These are phyloP conservation scores for Fusarium chuoi DNA, from an alignment of 2,329 filamentous ascomycete genomes.

Conservation along the genomic window DNA sequence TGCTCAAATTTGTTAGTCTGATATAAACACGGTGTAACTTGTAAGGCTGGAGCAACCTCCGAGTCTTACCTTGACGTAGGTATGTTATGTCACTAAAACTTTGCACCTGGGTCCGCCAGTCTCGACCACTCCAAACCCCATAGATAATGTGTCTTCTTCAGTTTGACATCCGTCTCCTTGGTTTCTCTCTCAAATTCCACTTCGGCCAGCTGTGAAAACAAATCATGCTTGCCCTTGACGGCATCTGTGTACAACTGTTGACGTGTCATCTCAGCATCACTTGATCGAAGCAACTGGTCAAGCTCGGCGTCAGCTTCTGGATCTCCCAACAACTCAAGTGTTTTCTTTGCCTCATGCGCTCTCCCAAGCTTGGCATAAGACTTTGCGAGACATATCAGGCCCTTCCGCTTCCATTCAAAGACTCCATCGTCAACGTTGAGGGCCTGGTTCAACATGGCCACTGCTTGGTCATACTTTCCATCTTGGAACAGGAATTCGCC, in stretches of 20 bases:
- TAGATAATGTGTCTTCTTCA: conserved; percentile 34
- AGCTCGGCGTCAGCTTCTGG: conserved; percentile 44
- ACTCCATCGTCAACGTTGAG: conserved; percentile 23
- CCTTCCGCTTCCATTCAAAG: conserved; percentile 45
- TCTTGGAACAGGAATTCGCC: conserved; percentile 44
- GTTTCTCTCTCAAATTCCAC: conserved; percentile 41
- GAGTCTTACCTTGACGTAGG: background rate
- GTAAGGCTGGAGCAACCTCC: background rate
- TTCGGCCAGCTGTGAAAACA: conserved; percentile 46
- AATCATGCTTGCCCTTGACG: conserved; percentile 37
- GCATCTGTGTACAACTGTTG: conserved; percentile 44
- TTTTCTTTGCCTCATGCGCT: conserved; percentile 35
- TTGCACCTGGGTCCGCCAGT: conserved; percentile 41
- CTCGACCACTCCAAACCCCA: conserved; percentile 52
- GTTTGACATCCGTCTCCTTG: conserved; percentile 15
- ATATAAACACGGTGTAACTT: background rate
- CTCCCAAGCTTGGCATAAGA: conserved; percentile 37
- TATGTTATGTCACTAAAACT: conserved; percentile 28
- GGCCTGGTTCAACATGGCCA: conserved; percentile 39
- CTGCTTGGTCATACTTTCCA: conserved; percentile 40
- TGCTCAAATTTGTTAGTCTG: background rate
- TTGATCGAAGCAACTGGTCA: conserved; percentile 38
- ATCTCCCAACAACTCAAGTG: conserved; percentile 39
- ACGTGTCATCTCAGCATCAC: conserved; percentile 37
- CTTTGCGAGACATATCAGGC: conserved; percentile 43